Evolutionary conservation across 306 rosid species (phyloP).

Genomic region (Begonia fuchsioides): DNA sequence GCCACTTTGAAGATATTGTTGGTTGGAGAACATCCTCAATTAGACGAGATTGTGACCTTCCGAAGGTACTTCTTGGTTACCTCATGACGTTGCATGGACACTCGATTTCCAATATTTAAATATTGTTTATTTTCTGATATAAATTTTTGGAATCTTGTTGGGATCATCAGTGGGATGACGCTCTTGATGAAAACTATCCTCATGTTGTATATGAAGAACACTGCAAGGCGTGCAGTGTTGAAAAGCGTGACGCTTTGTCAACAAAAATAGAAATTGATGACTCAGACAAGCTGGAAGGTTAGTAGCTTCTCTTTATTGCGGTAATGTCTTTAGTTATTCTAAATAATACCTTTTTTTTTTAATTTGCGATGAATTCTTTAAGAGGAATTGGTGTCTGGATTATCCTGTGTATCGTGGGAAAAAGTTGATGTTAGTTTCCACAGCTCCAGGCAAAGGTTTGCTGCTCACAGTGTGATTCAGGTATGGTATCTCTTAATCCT

Average conservation of each 20-base stretch:
- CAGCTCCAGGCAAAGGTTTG: slow-evolving; percentile 47
- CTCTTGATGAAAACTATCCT: slow-evolving; percentile 57
- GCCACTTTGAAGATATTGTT: slow-evolving; percentile 41
- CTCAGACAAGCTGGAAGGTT: slow-evolving; percentile 77
- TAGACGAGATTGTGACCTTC: slow-evolving; percentile 57
- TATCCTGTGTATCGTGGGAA: slow-evolving; percentile 74
- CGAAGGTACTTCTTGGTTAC: slow-evolving; percentile 36
- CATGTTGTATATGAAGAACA: slow-evolving; percentile 85
- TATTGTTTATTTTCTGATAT: slow-evolving; percentile 5
- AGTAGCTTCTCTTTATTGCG: background rate
- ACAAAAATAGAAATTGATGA: slow-evolving; percentile 8
- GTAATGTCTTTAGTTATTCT: background rate
- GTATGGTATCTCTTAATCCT: slow-evolving; percentile 15
- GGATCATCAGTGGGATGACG: slow-evolving; percentile 51
- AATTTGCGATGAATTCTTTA: slow-evolving; percentile 15
- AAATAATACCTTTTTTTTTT: background rate
- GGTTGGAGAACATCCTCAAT: slow-evolving; percentile 93
- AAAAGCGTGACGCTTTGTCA: slow-evolving; percentile 29
- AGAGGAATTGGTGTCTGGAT: slow-evolving; percentile 71
- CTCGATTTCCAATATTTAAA: no score
- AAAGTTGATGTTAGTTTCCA: slow-evolving; percentile 92
- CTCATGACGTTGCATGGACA: no score
- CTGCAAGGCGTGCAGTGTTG: slow-evolving; percentile 61
- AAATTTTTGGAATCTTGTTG: slow-evolving; percentile 3
- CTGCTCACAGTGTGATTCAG: slow-evolving; percentile 95